Conservation (phyloP, 495 filamentous ascomycete species). For the Aspergillus indologenus region DNA sequence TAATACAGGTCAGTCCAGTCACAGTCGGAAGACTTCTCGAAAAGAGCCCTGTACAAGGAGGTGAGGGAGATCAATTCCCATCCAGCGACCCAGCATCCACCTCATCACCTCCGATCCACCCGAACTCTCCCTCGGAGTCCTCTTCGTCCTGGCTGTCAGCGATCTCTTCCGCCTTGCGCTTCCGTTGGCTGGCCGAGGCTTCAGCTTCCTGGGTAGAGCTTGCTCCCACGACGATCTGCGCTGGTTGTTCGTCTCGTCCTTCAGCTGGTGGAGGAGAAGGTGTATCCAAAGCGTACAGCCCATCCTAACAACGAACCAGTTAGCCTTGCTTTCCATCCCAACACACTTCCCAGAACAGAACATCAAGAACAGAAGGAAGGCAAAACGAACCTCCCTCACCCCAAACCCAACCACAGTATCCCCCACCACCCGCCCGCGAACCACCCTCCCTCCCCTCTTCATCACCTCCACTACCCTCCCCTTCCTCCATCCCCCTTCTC, state of each 20-base stretch:
- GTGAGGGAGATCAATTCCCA: slow-evolving; percentile 7
- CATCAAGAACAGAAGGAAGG: neutral
- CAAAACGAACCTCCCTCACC: slow-evolving; percentile 36
- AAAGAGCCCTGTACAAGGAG: too few relatives aligned
- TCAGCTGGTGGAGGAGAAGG: too few relatives aligned
- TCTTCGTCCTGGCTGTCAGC: slow-evolving; percentile 51
- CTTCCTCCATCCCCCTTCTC: slow-evolving; percentile 1
- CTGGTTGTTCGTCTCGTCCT: too few relatives aligned
- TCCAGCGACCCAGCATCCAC: slow-evolving; percentile 1
- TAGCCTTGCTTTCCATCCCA: too few relatives aligned
- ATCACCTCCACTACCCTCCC: slow-evolving; percentile 45
- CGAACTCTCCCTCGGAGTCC: slow-evolving; percentile 40
- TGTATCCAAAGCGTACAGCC: neutral
- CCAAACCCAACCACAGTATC: slow-evolving; percentile 39
- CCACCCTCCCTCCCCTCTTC: slow-evolving; percentile 38
- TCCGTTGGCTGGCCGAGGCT: slow-evolving; percentile 22
- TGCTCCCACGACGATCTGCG: too few relatives aligned
- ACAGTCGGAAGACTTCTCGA: too few relatives aligned
- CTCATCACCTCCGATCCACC: slow-evolving; percentile 26
- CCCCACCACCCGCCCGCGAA: slow-evolving; percentile 26
- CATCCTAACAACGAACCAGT: too few relatives aligned
- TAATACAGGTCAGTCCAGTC: too few relatives aligned
- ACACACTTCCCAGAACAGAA: neutral
- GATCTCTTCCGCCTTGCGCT: slow-evolving; percentile 51
- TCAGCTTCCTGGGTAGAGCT: neutral